A percentile compares a stretch with the other conserved stretches of the same genome.
These are phyloP conservation scores for Perilla frutescens DNA, from an alignment of 257 asterid species.

Conservation along the genomic window DNA sequence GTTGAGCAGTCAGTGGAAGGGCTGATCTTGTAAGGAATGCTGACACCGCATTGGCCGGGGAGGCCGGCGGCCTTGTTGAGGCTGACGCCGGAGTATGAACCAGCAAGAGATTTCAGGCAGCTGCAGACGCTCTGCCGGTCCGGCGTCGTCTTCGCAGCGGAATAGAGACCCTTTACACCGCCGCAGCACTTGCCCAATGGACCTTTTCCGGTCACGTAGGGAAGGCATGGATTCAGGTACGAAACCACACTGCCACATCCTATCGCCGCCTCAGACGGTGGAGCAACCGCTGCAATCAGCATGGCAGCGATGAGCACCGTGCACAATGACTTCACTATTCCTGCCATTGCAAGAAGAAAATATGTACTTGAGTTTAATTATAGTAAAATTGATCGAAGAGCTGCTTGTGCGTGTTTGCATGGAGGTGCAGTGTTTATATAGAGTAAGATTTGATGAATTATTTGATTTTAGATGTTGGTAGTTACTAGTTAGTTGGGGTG, in stretches of 20 bases:
- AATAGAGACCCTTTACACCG: slow-evolving; percentile 27
- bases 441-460: not conserved
- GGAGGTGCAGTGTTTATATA: not conserved
- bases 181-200: slow-evolving; percentile 35
- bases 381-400: not conserved
- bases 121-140: slow-evolving; percentile 30
- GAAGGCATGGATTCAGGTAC: slow-evolving; percentile 22
- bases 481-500: not conserved
- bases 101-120: no score
- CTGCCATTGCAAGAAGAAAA: not conserved
- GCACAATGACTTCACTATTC: no score
- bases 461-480: not conserved
- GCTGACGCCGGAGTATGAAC: no score
- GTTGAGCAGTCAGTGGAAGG: no score
- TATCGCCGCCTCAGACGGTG: slow-evolving; percentile 32
- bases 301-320: slow-evolving; percentile 16
- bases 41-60: no score
- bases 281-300: slow-evolving; percentile 11
- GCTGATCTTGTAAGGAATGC: no score
- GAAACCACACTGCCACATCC: slow-evolving; percentile 29
- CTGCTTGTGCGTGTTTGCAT: not conserved
- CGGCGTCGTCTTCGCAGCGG: slow-evolving; percentile 23
- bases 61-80: no score
- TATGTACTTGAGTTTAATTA: no score
- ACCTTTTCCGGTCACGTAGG: slow-evolving; percentile 9